phyloP scores from a whole-genome alignment of 768 basidiomycete genomes.

The Boletus coccyginus region DNA sequence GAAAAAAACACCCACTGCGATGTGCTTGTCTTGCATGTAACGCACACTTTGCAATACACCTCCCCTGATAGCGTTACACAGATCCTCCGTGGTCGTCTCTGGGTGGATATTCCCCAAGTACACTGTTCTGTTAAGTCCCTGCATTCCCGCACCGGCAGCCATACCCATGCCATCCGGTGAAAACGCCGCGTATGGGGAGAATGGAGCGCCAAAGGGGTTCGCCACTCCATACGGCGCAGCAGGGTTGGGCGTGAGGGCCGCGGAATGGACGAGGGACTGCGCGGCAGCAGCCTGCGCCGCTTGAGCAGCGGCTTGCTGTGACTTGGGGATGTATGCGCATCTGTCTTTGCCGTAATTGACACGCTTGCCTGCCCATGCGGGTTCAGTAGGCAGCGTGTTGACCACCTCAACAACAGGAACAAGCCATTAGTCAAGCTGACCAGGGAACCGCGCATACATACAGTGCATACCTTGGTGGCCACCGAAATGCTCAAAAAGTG shows the following conservation, averaged over 20 bases:
- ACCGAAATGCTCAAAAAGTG: slow-evolving; percentile 95
- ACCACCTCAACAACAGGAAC: slow-evolving; percentile 64
- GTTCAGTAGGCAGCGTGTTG: slow-evolving; percentile 86
- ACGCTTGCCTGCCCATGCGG: slow-evolving; percentile 91
- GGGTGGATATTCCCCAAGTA: slow-evolving; percentile 97
- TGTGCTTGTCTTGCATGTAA: slow-evolving; percentile 97
- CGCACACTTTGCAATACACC: slow-evolving; percentile 93
- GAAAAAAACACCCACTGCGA: slow-evolving; percentile 62
- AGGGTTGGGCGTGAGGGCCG: slow-evolving; percentile 34
- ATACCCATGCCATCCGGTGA: slow-evolving; percentile 39
- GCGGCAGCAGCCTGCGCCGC: slow-evolving; percentile 87
- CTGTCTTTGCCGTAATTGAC: slow-evolving; percentile 99
- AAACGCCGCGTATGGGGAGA: slow-evolving; percentile 52
- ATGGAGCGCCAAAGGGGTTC: slow-evolving; percentile 35
- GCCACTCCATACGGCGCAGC: slow-evolving; percentile 31
- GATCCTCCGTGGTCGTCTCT: slow-evolving; percentile 90
- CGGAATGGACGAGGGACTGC: slow-evolving; percentile 58
- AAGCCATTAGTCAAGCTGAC: slow-evolving; percentile 1
- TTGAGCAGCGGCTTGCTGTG: slow-evolving; percentile 84
- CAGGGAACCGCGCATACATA: neutral
- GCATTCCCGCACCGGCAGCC: slow-evolving; percentile 33
- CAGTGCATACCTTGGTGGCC: slow-evolving; percentile 79
- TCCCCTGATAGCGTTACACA: slow-evolving; percentile 96
- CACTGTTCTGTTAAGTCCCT: slow-evolving; percentile 85
- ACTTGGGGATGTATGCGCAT: slow-evolving; percentile 96